phyloP scores from a whole-genome alignment of 345 rosid species.

The Murraya paniculata region DNA sequence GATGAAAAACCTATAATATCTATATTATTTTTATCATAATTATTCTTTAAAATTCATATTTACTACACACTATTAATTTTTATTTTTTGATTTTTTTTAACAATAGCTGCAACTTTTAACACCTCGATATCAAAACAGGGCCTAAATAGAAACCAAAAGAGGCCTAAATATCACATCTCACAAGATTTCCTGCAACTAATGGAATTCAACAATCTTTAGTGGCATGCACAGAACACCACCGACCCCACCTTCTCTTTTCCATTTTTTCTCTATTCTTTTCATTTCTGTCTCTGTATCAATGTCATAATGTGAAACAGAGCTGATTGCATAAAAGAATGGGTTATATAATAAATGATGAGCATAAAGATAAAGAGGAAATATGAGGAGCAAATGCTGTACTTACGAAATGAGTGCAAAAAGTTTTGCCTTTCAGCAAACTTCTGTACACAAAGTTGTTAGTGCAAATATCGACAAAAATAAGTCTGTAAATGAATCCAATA shows the following conservation, averaged over 20 bases:
- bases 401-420: no score
- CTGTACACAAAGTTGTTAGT: no score
- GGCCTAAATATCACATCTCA: background rate
- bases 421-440: no score
- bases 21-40: no score
- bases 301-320: background rate
- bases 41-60: no score
- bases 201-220: background rate
- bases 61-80: no score
- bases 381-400: no score
- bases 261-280: background rate
- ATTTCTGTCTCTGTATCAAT: background rate
- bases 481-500: background rate
- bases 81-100: no score
- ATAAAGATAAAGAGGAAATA: background rate
- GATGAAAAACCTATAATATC: rapidly evolving
- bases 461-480: background rate
- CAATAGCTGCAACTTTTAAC: no score
- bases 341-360: background rate
- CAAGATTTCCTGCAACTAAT: background rate
- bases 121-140: no score
- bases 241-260: background rate
- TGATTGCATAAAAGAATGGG: background rate
- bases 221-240: no score
- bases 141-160: background rate